Evolutionary conservation across 495 filamentous ascomycete genomes (phyloP).

Genomic region (Cetradonia linearis): DNA sequence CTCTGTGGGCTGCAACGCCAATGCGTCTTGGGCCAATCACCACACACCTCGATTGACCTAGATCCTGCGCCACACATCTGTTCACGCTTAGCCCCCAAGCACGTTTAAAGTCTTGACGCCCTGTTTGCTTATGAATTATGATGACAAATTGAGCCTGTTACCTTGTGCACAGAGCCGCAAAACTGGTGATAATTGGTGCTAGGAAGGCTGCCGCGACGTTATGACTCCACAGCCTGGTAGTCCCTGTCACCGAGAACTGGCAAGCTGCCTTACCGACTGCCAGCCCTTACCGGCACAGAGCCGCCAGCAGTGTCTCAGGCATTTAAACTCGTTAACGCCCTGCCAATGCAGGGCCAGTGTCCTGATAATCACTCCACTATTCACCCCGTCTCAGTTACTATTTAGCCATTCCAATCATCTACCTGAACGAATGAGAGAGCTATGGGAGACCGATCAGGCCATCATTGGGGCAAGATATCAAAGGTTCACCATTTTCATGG

Average conservation of each 20-base stretch:
- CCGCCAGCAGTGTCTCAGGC: background rate
- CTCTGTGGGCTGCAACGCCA: background rate
- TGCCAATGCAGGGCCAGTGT: background rate
- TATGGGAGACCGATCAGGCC: background rate
- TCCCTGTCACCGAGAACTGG: background rate
- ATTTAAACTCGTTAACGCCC: background rate
- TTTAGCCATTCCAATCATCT: background rate
- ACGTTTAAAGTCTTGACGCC: background rate
- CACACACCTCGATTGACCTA: background rate
- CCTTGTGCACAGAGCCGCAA: conserved; percentile 5
- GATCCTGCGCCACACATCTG: background rate
- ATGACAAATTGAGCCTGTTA: background rate
- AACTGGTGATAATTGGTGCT: background rate
- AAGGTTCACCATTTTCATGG: background rate
- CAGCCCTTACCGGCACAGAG: background rate
- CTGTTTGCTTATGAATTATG: background rate
- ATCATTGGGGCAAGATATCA: background rate
- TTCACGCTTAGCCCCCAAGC: background rate
- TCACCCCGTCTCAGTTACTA: background rate
- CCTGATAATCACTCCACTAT: background rate
- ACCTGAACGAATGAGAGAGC: background rate
- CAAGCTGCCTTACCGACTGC: background rate
- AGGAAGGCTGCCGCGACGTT: background rate
- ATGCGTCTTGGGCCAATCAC: background rate
- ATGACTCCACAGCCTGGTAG: background rate